These are phyloP conservation scores for Hericium coralloides DNA, from an alignment of 768 basidiomycete genomes.

Conservation along the genomic window DNA sequence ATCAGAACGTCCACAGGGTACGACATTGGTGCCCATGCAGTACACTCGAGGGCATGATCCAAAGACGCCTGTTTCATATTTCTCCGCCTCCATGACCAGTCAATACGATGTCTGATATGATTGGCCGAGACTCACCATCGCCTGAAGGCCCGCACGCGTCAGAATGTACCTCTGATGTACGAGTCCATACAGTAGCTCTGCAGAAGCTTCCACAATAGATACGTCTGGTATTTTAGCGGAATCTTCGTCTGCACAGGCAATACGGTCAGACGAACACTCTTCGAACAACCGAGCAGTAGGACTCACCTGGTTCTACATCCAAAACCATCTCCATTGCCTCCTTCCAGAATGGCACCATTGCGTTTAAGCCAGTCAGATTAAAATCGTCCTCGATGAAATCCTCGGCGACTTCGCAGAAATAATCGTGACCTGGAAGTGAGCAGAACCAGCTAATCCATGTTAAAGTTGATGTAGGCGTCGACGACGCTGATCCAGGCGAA, in stretches of 20 bases:
- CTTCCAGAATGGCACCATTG: constrained; percentile 98
- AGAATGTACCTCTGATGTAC: constrained; percentile 97
- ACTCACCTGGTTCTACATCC: constrained; percentile 95
- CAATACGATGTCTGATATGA: too few species aligned
- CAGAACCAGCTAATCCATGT: constrained; percentile 98
- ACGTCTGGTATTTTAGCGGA: constrained; percentile 95
- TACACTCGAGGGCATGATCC: constrained; percentile 95
- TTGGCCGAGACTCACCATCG: constrained; percentile 58
- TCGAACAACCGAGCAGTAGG: constrained; percentile 4
- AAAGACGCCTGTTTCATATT: constrained; percentile 88
- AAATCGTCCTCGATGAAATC: constrained; percentile 99
- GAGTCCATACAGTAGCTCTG: constrained; percentile 94
- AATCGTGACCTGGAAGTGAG: constrained; percentile 90
- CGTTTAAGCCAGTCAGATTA: constrained; percentile 93
- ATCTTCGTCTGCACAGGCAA: constrained; percentile 61
- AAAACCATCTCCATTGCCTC: constrained; percentile 99
- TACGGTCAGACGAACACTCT: constrained; percentile 14
- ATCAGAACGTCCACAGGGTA: constrained; percentile 94
- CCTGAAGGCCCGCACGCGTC: constrained; percentile 86
- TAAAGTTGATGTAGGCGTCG: constrained; percentile 82
- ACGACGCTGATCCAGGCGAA: constrained; percentile 53
- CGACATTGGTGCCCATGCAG: constrained; percentile 80
- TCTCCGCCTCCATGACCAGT: constrained; percentile 61
- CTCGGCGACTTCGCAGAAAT: constrained; percentile 96
- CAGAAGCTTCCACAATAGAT: constrained; percentile 95